Base-by-base conservation (phyloP, 257 asterid genomes). In the Scutellaria galericulata region DNA sequence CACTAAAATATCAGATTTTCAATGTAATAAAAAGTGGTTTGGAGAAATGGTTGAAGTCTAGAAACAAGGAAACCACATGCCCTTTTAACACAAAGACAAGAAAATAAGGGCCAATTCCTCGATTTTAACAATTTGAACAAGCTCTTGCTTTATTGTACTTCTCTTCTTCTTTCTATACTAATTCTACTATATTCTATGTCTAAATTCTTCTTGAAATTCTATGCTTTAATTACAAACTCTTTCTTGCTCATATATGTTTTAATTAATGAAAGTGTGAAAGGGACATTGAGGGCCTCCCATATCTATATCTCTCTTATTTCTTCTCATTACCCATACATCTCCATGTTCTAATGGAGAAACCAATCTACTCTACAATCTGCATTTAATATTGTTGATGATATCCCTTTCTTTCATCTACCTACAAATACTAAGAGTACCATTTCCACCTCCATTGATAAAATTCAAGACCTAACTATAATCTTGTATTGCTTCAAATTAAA, bases 131-230 rank as follows among this genome's bases (percentile, higher is more conserved):
- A 87, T 75, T 73, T 62, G 87, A 52, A 14, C 57, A 83, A 83
- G 86, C 88, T 82, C 91, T 86, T 87, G 86, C 88, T 86, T 89
- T 86, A 20, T 83, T 79, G 90, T 56, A 58, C 44, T 77, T 86
- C 81, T 75, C 86, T 70, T 31, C 37, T 31, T 31, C 37, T 31
- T 31, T 31, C 37, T 31, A 31, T 31, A 31, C 37, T 3, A 31
- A 31, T 55, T 76, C 53, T 66, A 6, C 14, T 55, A 22, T 10
- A 12, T 51, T 76, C 50, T 61, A 35, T 68, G 35, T 13, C 54
- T 54, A 35, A 27, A 46, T 69, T 35, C 46, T 31, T 39, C 52
- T 50, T 64, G 65, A 50, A 35, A 47, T 24, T 68, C 31, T 20
- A 5, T 7, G 24, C 59, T 51, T 5, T 10, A 47, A 12, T 1